Base-by-base conservation (phyloP, 192 early-diverging fungal genomes). In the Rhizophagus prolifer region DNA sequence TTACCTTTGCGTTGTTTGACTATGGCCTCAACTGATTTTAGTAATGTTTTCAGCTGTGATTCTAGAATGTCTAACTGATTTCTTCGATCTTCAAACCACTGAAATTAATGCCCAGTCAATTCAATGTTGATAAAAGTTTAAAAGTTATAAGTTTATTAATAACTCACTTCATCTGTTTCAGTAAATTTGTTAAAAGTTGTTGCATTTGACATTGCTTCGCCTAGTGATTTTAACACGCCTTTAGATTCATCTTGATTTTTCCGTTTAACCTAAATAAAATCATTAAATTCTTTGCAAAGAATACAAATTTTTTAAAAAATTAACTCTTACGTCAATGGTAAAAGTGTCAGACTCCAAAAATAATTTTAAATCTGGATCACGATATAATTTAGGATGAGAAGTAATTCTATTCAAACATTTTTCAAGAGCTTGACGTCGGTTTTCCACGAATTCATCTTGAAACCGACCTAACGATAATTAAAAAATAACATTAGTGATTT, bases 391-490 rank as follows among this genome's bases (percentile, higher is more conserved):
- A 9, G 91, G 92, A 77, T 98, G 97, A 14, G 86, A 81, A 21
- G 86, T 90, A 50, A 96, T 92, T 72, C 93, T 93, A n/a, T 81
- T 79, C 36, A 97, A 78, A 84, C 94, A 95, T 72, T 89, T 87
- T 81, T 97, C 95, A 25, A 98, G 85, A 0, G 91, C 94, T 41
- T 88, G 85, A 3, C 95, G 88, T 14, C 97, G 88, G 50, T 87
- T 88, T 81, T 98, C 95, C 14, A 98, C 90, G 90, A 98, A 98
- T 72, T 96, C 95, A 80, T 97, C 94, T 79, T 95, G 92, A 75
- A 98, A 98, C 26, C 97, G 91, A 16, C 92, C 93, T 90, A 44
- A 10, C 10, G 46, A 16, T 26, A 38, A 23, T 58, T 30, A 36
- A 16, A 30, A 72, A 34, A 34, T 72, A 58, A 36, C 21, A 58